Evolutionary conservation across 2,329 filamentous ascomycete species (phyloP).

Genomic region (Diaporthe citri): DNA sequence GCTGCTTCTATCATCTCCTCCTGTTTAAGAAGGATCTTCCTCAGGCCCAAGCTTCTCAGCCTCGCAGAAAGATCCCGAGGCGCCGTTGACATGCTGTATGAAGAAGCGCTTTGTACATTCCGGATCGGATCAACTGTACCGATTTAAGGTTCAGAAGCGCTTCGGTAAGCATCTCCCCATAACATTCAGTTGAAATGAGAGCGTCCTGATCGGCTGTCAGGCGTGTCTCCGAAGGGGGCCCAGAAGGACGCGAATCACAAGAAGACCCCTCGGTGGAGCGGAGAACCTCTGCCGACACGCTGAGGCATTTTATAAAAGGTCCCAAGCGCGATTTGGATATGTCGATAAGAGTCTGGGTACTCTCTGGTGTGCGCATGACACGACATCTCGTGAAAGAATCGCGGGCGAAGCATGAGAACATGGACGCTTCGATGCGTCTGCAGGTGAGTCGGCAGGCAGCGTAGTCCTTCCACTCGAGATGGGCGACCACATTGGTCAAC

Average conservation of each 20-base stretch:
- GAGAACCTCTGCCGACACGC: background rate
- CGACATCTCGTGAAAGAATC: background rate
- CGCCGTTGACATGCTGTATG: background rate
- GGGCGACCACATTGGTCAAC: background rate
- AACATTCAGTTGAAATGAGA: background rate
- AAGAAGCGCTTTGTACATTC: background rate
- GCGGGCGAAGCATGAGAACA: background rate
- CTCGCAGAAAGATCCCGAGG: background rate
- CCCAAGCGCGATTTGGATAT: background rate
- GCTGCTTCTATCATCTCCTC: background rate
- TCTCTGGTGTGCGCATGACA: background rate
- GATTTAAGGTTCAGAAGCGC: background rate
- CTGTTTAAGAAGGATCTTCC: background rate
- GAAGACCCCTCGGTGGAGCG: background rate
- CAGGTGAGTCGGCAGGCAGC: background rate
- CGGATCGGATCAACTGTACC: background rate
- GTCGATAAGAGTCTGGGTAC: background rate
- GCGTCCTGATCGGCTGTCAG: background rate
- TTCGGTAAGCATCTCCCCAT: background rate
- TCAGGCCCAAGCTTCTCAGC: background rate
- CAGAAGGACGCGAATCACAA: background rate
- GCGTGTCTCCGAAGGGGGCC: background rate
- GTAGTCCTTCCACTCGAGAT: background rate
- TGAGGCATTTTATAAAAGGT: background rate
- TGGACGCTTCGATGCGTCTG: background rate